Evolutionary conservation across 345 rosid species (phyloP), one percentile per base, ranked within the genome.

Genomic region (Gossypium longicalyx): DNA sequence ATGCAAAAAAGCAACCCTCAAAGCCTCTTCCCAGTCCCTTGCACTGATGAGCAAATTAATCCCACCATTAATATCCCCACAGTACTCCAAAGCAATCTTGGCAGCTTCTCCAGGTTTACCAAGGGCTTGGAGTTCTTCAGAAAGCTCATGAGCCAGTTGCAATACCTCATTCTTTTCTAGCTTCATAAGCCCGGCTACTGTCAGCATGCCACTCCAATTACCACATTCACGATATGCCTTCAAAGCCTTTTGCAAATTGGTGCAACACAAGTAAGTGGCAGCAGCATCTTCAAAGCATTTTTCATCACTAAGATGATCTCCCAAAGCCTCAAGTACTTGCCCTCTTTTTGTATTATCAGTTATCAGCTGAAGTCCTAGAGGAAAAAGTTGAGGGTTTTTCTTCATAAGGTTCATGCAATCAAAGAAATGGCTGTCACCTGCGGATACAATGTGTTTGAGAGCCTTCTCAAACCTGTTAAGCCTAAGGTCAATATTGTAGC

Each of bases 61-160:
- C 62, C 97, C 99, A 73, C 73, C 77, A 58, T 81, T 85, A 71
- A 93, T 82, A 83, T 93, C 98, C 77, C 83, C 77, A 70, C 93
- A 91, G 76, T 93, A 91, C 27, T 91, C 99, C 47, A 95, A 82
- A 66, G 97, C 98, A 79, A 95, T 88, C 80, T 89, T 93, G 54
- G 98, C 98, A 76, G 99, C 97, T 81, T 93, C 97, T 73, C 86
- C 93, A 4, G 98, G 97, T 77, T 90, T 95, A 53, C 99, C 99
- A 44, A 93, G 87, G 73, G 93, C 97, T 23, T 93, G 96, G 54
- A 95, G 93, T 80, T 95, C 98, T 85, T 95, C 99, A 82, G 86
- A 83, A 45, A 93, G 91, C 65, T 95, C 99, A 67, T 85, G 82
- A 72, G 98, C 98, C 83, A 93, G 80, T 80, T 86, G 89, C 80